Evolutionary conservation across 495 filamentous ascomycete genomes (phyloP).

Genomic region (Oidiodendron maius): DNA sequence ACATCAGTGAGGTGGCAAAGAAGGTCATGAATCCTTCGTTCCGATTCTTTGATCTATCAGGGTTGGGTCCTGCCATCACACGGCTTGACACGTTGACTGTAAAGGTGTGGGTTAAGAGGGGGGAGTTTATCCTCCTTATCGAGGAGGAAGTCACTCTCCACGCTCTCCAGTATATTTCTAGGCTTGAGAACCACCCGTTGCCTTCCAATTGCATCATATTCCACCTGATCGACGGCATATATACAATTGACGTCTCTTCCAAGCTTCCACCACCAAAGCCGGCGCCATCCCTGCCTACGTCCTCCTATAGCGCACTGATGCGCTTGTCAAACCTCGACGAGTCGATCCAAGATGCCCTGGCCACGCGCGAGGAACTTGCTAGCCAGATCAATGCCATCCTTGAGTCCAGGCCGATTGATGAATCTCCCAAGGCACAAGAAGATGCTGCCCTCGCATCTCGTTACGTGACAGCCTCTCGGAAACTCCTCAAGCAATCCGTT

Average conservation of each 20-base stretch:
- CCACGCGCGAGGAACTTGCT: slow-evolving; percentile 67
- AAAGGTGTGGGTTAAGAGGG: slow-evolving; percentile 70
- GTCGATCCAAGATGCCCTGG: slow-evolving; percentile 85
- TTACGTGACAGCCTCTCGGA: slow-evolving; percentile 58
- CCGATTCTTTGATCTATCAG: slow-evolving; percentile 73
- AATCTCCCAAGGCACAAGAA: slow-evolving; percentile 60
- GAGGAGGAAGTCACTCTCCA: slow-evolving; percentile 66
- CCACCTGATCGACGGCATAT: slow-evolving; percentile 83
- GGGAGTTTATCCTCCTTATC: slow-evolving; percentile 59
- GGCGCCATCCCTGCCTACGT: slow-evolving; percentile 45
- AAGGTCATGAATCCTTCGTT: slow-evolving; percentile 88
- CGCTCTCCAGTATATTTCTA: slow-evolving; percentile 76
- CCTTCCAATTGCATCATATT: slow-evolving; percentile 83
- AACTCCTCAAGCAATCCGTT: slow-evolving; percentile 51
- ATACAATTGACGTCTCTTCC: slow-evolving; percentile 51
- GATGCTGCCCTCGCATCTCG: slow-evolving; percentile 48
- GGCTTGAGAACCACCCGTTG: slow-evolving; percentile 71
- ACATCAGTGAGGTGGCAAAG: slow-evolving; percentile 79
- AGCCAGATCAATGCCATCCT: slow-evolving; percentile 73
- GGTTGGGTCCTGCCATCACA: slow-evolving; percentile 58
- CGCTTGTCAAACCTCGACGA: slow-evolving; percentile 82
- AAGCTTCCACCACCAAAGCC: slow-evolving; percentile 40
- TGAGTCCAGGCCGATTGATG: slow-evolving; percentile 36
- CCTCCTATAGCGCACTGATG: slow-evolving; percentile 90
- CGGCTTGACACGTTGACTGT: slow-evolving; percentile 58